Conservation (phyloP, 2,329 filamentous ascomycete genomes). For the Colletotrichum sp. region DNA sequence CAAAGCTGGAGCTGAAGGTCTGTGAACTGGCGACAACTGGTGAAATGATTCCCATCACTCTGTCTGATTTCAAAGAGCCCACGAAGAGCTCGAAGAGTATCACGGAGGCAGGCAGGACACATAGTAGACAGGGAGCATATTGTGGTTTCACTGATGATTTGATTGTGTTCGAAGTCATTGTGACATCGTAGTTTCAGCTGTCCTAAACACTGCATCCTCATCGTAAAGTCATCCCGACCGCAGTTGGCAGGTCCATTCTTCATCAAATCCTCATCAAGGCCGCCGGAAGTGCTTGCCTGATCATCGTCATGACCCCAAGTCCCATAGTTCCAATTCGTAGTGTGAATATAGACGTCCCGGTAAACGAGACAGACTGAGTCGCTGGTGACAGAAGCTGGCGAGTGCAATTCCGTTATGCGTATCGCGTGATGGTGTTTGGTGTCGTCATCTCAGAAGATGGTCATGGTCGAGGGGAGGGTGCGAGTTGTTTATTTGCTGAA, state of each 20-base stretch:
- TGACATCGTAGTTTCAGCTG: slow-evolving; percentile 1
- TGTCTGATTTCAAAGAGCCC: too few species aligned
- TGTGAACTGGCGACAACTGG: too few species aligned
- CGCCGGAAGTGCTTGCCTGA: not conserved
- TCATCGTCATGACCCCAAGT: slow-evolving; percentile 20
- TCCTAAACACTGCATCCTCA: slow-evolving; percentile 19
- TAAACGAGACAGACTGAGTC: slow-evolving; percentile 18
- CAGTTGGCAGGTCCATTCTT: slow-evolving; percentile 13
- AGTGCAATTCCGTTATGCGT: not conserved
- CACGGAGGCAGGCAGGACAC: not conserved
- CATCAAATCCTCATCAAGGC: slow-evolving; percentile 13
- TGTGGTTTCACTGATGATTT: slow-evolving; percentile 15
- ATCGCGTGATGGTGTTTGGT: slow-evolving; percentile 10
- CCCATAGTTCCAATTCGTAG: slow-evolving; percentile 22
- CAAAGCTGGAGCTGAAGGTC: not conserved
- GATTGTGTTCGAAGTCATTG: not conserved
- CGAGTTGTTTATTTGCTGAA: slow-evolving; percentile 72
- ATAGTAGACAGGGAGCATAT: too few species aligned
- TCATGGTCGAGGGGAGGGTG: slow-evolving; percentile 60
- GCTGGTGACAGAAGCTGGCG: slow-evolving; percentile 11
- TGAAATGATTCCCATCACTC: too few species aligned
- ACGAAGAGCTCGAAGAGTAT: too few species aligned
- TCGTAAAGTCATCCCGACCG: slow-evolving; percentile 20
- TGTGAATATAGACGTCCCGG: slow-evolving; percentile 26
- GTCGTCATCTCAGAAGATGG: slow-evolving; percentile 37